Evolutionary conservation across 352 stramenopile species (phyloP), one percentile per base, ranked within the genome.

Genomic region (Globisporangium parvum): DNA sequence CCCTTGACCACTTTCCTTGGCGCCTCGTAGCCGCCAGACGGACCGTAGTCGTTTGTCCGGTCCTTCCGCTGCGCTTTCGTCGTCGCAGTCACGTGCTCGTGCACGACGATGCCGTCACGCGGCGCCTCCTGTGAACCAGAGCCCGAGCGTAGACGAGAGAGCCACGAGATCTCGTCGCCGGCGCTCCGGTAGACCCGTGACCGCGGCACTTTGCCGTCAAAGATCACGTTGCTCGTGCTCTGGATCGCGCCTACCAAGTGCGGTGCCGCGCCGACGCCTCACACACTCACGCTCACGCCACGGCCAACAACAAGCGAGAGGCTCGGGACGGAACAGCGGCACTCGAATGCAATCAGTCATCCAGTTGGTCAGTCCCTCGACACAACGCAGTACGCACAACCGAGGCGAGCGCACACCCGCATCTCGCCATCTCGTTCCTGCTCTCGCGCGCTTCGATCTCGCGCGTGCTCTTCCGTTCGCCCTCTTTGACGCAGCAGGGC

Each of bases 11-110:
- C n/a, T n/a, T n/a, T n/a, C n/a, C n/a, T n/a, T n/a, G 82, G 82
- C 20, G 80, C 81, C 55, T 89, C 79, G 62, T 88, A 93, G 35
- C 74, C 80, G 24, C 81, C 79, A 55, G 89, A 90, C 3, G 81
- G 81, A 3, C 81, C 81, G 37, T 92, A 85, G 59, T 90, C 82
- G 24, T 71, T 80, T 1, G 72, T 78, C 54, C 78, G 67, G 17
- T 79, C 88, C 63, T 89, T 89, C 60, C 87, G 86, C 59, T 85
- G 74, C 2, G 77, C 69, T 51, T 88, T 87, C 12, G 80, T 91
- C 14, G 77, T 86, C 31, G 78, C 82, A 2, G 80, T 91, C 24
- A 91, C 77, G 54, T 89, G 88, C 17, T 82, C 84, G 48, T 92
- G 81, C 6, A 93, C 66, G 26, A 92, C 63, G 18, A 93, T 75